Percentiles rank a stretch among this genome's conserved stretches.
phyloP scores from a whole-genome alignment of 768 basidiomycete genomes.

The Lentinula boryana region DNA sequence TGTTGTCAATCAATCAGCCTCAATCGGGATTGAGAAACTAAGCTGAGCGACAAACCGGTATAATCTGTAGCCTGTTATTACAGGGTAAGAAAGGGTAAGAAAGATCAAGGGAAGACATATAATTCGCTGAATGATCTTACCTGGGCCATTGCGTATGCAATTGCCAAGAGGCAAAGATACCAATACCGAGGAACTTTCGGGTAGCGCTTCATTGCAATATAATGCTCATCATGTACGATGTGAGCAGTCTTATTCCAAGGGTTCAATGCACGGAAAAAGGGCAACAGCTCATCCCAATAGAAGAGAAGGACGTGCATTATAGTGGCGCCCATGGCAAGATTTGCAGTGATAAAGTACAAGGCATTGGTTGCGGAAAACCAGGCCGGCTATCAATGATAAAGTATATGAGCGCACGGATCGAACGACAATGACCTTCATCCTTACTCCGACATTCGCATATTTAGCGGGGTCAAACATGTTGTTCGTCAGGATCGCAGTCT shows the following conservation, averaged over 20 bases:
- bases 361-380: conserved; percentile 29
- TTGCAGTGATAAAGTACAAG: conserved; percentile 12
- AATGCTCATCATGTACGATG: conserved; percentile 23
- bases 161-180: conserved; percentile 15
- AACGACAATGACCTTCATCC: background rate
- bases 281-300: conserved; percentile 23
- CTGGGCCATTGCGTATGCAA: conserved; percentile 15
- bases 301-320: conserved; percentile 22
- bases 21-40: background rate
- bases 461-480: conserved; percentile 18
- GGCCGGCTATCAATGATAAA: conserved; percentile 16
- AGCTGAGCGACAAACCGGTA: conserved; percentile 6
- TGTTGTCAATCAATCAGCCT: background rate
- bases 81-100: background rate
- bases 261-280: conserved; percentile 5
- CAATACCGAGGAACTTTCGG: conserved; percentile 15
- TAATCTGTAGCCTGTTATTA: conserved; percentile 17
- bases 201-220: conserved; percentile 9
- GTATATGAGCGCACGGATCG: background rate
- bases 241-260: conserved; percentile 23
- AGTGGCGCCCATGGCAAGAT: conserved; percentile 16
- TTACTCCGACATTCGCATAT: conserved; percentile 12
- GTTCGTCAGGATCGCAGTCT: conserved; percentile 19
- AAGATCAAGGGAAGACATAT: background rate
- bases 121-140: background rate